phyloP scores from a whole-genome alignment of 257 asterid species.

The Lycium ferocissimum region DNA sequence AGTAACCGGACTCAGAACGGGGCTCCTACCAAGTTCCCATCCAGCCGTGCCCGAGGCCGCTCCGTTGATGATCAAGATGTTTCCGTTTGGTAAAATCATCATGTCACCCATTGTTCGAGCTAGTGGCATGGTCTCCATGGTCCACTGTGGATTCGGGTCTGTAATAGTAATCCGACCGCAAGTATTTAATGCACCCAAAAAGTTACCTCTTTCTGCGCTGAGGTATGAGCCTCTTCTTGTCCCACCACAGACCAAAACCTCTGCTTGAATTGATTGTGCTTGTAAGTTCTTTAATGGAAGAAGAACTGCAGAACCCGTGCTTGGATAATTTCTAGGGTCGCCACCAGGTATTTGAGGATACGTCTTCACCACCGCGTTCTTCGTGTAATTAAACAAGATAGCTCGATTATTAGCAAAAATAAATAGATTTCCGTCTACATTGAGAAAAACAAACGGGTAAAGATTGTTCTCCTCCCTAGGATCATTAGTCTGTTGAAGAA shows the following conservation, averaged over 20 bases:
- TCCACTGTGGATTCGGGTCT: conserved; percentile 53
- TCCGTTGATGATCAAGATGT: conserved; percentile 50
- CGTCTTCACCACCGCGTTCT: conserved; percentile 31
- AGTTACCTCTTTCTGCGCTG: conserved; percentile 14
- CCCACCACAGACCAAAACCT: conserved; percentile 59
- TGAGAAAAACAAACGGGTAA: conserved; percentile 52
- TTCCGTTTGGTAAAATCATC: conserved; percentile 50
- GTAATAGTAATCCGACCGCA: conserved; percentile 50
- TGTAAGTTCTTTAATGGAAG: conserved; percentile 46
- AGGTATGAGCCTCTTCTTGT: conserved; percentile 48
- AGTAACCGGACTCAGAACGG: conserved; percentile 45
- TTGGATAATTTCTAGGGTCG: conserved; percentile 53
- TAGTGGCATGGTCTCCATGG: conserved; percentile 57
- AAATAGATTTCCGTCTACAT: conserved; percentile 55
- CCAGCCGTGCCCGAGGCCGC: conserved; percentile 49
- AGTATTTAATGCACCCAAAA: conserved; percentile 46
- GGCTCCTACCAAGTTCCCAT: conserved; percentile 46
- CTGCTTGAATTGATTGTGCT: conserved; percentile 27
- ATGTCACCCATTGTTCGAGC: conserved; percentile 60
- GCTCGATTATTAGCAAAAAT: conserved; percentile 54
- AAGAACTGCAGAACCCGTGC: conserved; percentile 55
- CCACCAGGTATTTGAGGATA: conserved; percentile 51
- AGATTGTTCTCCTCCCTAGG: conserved; percentile 44
- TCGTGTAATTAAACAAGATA: conserved; percentile 43
- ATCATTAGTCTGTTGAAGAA: conserved; percentile 48